A percentile compares a stretch with the other conserved stretches of the same genome.
phyloP scores from a whole-genome alignment of 2,329 filamentous ascomycete species.

The Pseudogymnoascus sp. region DNA sequence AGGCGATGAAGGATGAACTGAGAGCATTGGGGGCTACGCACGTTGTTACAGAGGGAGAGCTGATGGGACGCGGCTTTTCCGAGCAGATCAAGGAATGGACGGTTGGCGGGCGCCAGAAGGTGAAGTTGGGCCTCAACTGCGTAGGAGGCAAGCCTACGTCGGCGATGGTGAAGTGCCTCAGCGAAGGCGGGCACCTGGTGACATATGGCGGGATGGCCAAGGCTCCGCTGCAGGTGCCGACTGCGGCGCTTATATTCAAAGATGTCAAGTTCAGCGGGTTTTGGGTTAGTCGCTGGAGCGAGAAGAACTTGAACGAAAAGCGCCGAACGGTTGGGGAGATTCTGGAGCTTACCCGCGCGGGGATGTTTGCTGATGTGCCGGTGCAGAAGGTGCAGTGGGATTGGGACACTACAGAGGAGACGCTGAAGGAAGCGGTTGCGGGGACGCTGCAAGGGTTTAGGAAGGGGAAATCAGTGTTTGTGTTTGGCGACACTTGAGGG shows the following conservation, averaged over 20 bases:
- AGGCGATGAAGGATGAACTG: conserved; percentile 53
- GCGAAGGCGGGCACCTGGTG: conserved; percentile 64
- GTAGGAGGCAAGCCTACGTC: conserved; percentile 83
- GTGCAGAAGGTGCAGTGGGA: conserved; percentile 77
- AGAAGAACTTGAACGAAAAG: conserved; percentile 64
- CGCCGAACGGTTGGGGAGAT: conserved; percentile 77
- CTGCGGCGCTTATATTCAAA: conserved; percentile 86
- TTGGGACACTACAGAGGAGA: conserved; percentile 65
- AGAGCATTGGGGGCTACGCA: conserved; percentile 46
- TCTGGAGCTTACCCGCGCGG: conserved; percentile 62
- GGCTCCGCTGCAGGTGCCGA: conserved; percentile 73
- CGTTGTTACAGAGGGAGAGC: conserved; percentile 41
- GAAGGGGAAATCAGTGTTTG: conserved; percentile 81
- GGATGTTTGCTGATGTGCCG: conserved; percentile 75
- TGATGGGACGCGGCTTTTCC: conserved; percentile 36
- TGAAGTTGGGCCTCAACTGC: conserved; percentile 81
- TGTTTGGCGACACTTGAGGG: conserved; percentile 52
- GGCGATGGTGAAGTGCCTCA: conserved; percentile 66
- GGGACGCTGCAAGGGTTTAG: conserved; percentile 78
- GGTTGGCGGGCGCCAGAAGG: conserved; percentile 58
- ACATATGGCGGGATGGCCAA: conserved; percentile 95
- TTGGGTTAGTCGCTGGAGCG: conserved; percentile 88
- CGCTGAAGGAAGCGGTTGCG: conserved; percentile 66
- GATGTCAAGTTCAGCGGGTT: conserved; percentile 84
- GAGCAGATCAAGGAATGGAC: conserved; percentile 53